Evolutionary conservation across 192 early-diverging fungal genomes (phyloP), one percentile per base, ranked within the genome.

Genomic region (Backusella luteola): DNA sequence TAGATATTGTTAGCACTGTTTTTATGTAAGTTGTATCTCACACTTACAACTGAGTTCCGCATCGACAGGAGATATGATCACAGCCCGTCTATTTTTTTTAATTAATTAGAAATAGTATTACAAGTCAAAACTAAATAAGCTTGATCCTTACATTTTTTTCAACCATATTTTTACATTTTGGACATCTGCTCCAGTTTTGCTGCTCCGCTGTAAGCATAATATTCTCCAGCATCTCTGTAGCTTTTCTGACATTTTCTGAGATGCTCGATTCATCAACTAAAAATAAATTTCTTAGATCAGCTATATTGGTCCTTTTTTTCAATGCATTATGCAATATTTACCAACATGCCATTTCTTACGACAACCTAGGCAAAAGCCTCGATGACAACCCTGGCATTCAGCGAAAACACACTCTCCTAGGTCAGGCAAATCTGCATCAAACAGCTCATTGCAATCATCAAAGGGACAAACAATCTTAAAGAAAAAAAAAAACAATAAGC

Each of bases 351-450:
- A 69, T 23, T 34, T 19, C 2, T 34, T 69, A 19, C 36, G 67
- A n/a, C 67, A 69, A 21, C 34, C 38, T 23, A 69, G 19, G 38
- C 67, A 69, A 21, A 69, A 69, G 11, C 67, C 67, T 21, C 67
- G 35, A 69, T 69, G 34, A 39, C 67, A 69, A 9, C 35, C 9
- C 1, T 69, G 36, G 19, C 35, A 69, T 23, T 69, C 67, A 21
- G 67, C 34, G n/a, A 69, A 69, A 9, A 23, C 35, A n/a, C 67
- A 69, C 11, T 69, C 19, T 23, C 21, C 35, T 26, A 1, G 11
- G 3, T 36, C 2, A 15, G 8, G 3, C 4, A 11, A 21, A 21
- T 69, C 67, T 21, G 36, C 19, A 23, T 68, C 67, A 68, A 36
- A 39, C 6, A 68, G 1, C 2, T 34, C 67, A 14, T n/a, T 6